A percentile compares a stretch with the other conserved stretches of the same genome.
These are phyloP conservation scores for Alnus rubra DNA, from an alignment of 306 rosid species.

Conservation along the genomic window DNA sequence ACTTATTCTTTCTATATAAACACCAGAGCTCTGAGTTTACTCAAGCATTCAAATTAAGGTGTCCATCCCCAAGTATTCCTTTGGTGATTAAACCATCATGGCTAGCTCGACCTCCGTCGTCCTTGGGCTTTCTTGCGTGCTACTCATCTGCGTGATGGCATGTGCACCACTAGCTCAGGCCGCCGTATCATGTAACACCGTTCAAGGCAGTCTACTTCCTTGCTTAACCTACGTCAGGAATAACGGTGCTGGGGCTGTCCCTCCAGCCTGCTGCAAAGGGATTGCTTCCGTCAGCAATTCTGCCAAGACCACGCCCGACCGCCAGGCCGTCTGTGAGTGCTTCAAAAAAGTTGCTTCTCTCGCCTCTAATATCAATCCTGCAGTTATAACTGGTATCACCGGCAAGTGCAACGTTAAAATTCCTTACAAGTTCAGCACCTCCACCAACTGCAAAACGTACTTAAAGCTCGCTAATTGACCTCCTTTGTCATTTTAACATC, in stretches of 20 bases:
- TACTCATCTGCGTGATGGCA: constrained; percentile 17
- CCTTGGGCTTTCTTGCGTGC: constrained; percentile 8
- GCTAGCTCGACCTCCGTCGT: constrained; percentile 18
- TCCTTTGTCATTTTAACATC: background rate
- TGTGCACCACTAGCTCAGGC: constrained; percentile 13
- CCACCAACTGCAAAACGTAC: constrained; percentile 31
- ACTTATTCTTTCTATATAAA: background rate
- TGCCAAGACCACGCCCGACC: constrained; percentile 57
- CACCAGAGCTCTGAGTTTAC: background rate
- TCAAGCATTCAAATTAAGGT: background rate
- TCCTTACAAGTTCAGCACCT: constrained; percentile 42
- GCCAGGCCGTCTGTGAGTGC: constrained; percentile 53
- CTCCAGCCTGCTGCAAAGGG: constrained; percentile 48
- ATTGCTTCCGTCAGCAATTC: constrained; percentile 21
- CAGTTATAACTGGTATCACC: constrained; percentile 49
- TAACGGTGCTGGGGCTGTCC: constrained; percentile 28
- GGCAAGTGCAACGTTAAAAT: constrained; percentile 29
- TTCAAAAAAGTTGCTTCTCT: constrained; percentile 35
- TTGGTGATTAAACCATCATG: background rate
- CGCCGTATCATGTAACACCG: constrained; percentile 23
- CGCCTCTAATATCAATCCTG: background rate
- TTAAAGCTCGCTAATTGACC: background rate
- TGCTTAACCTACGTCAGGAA: constrained; percentile 1
- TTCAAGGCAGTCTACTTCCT: constrained; percentile 1
- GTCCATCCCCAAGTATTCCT: too few species aligned